Percentiles rank a stretch among this genome's conserved stretches.
These are phyloP conservation scores for Volutella citrinella DNA, from an alignment of 2,329 filamentous ascomycete genomes.

Conservation along the genomic window DNA sequence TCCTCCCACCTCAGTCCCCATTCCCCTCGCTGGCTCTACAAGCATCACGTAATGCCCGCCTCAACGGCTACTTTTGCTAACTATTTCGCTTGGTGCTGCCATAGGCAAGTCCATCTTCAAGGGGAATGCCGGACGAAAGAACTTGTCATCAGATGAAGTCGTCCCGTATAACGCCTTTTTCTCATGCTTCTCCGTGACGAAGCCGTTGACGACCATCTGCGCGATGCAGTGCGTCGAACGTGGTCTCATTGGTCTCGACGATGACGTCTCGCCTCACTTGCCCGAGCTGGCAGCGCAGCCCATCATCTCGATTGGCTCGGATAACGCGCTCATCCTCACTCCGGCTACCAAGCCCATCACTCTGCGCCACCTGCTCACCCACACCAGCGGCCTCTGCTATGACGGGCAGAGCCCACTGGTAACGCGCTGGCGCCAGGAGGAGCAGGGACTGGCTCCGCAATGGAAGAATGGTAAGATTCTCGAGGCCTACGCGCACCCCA, in stretches of 20 bases:
- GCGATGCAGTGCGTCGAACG: constrained; percentile 3
- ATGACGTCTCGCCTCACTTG: neutral
- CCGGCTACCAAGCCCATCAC: constrained; percentile 2
- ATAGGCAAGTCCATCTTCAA: too few species aligned
- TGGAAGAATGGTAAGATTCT: constrained; percentile 3
- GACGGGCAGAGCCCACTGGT: constrained; percentile 2
- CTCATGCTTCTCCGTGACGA: too few species aligned
- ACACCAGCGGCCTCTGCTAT: constrained; percentile 3
- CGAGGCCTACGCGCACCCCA: constrained; percentile 1
- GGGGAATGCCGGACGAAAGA: too few species aligned
- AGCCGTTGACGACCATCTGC: too few species aligned
- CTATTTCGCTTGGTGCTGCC: too few species aligned
- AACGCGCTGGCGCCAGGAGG: constrained; percentile 1
- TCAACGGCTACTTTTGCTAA: too few species aligned
- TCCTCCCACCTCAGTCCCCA: too few species aligned
- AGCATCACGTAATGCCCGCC: too few species aligned
- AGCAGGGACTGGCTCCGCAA: neutral
- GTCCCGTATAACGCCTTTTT: too few species aligned
- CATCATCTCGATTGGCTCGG: constrained; percentile 4
- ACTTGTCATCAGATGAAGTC: too few species aligned
- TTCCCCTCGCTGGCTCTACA: too few species aligned
- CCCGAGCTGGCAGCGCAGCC: constrained; percentile 2
- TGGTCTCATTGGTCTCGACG: constrained; percentile 3
- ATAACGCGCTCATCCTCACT: too few species aligned
- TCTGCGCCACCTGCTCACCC: constrained; percentile 3